Percentiles rank a stretch among this genome's conserved stretches.
Conservation (phyloP, 192 early-diverging fungal genomes). For the Backusella parvicylindrica region DNA sequence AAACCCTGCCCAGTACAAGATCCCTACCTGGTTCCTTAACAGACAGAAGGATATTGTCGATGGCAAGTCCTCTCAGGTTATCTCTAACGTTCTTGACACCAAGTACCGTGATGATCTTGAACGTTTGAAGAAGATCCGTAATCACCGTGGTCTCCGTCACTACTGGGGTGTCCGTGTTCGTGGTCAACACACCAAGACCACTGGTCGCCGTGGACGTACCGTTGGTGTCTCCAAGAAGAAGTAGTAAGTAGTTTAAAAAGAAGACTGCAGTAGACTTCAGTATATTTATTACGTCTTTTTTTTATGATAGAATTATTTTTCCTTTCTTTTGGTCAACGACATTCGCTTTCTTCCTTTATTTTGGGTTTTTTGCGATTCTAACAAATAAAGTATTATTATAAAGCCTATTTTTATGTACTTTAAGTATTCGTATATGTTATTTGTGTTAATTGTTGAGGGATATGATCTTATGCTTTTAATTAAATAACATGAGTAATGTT, state of each 20-base stretch:
- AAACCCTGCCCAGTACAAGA: conserved; percentile 99
- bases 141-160: conserved; percentile 99
- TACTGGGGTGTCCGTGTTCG: conserved; percentile 97
- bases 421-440: not conserved
- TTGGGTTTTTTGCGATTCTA: conserved; percentile 5
- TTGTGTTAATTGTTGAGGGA: not conserved
- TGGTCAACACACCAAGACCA: conserved; percentile 99
- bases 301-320: not conserved
- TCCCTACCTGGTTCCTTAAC: conserved; percentile 99
- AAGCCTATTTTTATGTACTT: not conserved
- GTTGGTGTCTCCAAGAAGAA: conserved; percentile 99
- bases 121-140: conserved; percentile 98
- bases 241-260: conserved; percentile 43
- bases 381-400: conserved; percentile 1
- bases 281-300: not conserved
- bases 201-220: conserved; percentile 91
- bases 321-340: not conserved
- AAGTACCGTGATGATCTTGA: conserved; percentile 98
- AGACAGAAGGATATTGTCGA: conserved; percentile 97
- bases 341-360: conserved; percentile 5
- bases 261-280: not conserved
- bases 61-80: conserved; percentile 92
- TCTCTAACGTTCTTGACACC: conserved; percentile 94
- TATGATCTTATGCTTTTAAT: not conserved
- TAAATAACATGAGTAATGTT: too few relatives aligned